Evolutionary conservation across 1,284 basidiomycete genomes (phyloP).

Genomic region (Moesziomyces antarcticus): DNA sequence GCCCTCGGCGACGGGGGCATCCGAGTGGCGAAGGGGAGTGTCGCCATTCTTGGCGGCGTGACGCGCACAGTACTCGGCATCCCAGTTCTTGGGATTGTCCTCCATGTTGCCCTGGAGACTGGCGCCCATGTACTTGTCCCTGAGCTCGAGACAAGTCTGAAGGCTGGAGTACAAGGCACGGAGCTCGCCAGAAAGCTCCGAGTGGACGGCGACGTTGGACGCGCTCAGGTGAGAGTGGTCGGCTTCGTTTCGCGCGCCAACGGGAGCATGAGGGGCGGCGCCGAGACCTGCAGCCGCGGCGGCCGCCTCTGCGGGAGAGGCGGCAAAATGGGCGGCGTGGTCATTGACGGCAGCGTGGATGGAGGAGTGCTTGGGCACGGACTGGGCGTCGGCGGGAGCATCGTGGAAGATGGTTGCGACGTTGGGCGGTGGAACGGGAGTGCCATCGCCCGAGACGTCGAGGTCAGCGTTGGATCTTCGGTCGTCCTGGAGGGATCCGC

Average conservation of each 20-base stretch:
- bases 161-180: constrained; percentile 56
- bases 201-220: constrained; percentile 41
- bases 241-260: constrained; percentile 6
- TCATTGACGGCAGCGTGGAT: constrained; percentile 15
- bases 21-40: background rate
- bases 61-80: constrained; percentile 63
- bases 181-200: constrained; percentile 60
- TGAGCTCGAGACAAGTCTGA: constrained; percentile 61
- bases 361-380: constrained; percentile 24
- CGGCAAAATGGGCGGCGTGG: constrained; percentile 35
- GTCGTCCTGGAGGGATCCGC: constrained; percentile 33
- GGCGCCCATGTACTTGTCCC: constrained; percentile 66
- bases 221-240: constrained; percentile 21
- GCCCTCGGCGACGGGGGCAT: constrained; percentile 22
- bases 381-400: constrained; percentile 4
- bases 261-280: constrained; percentile 30
- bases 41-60: constrained; percentile 19
- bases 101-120: constrained; percentile 61
- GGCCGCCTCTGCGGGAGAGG: constrained; percentile 56
- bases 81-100: constrained; percentile 68
- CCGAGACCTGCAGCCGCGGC: constrained; percentile 55
- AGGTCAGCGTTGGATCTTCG: constrained; percentile 45
- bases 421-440: constrained; percentile 43
- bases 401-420: constrained; percentile 43
- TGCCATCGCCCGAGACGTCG: constrained; percentile 46